A percentile compares a stretch with the other conserved stretches of the same genome.
These are phyloP conservation scores for Hortiboletus rubellus DNA, from an alignment of 1,284 basidiomycete genomes.

Conservation along the genomic window DNA sequence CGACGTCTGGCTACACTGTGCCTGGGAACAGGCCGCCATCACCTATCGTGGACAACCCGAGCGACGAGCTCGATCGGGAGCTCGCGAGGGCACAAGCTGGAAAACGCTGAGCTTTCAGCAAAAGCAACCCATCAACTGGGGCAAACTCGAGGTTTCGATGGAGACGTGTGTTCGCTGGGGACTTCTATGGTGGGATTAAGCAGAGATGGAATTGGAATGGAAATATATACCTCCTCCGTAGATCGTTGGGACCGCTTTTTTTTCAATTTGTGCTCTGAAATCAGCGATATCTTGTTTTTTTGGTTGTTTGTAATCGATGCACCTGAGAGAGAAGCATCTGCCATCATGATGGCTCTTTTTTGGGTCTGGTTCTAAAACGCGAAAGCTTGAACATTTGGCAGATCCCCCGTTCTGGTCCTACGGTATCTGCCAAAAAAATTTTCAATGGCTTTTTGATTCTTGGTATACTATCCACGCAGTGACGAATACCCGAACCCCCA, in stretches of 20 bases:
- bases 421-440: too few species aligned
- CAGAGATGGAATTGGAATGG: background rate
- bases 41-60: conserved; percentile 80
- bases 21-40: conserved; percentile 47
- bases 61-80: conserved; percentile 83
- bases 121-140: too few species aligned
- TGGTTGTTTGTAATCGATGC: background rate
- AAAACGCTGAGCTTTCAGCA: conserved; percentile 20
- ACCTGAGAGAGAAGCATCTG: too few species aligned
- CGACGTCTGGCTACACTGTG: conserved; percentile 67
- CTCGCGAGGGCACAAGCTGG: conserved; percentile 65
- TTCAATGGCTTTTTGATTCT: too few species aligned
- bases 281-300: background rate
- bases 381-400: too few species aligned
- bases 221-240: conserved; percentile 16
- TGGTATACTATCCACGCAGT: too few species aligned
- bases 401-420: too few species aligned
- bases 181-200: background rate
- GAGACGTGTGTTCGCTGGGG: background rate
- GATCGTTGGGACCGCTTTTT: background rate
- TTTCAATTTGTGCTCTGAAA: background rate
- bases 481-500: too few species aligned
- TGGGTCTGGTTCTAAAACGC: too few species aligned
- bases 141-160: background rate
- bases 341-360: too few species aligned